These are phyloP conservation scores for Botrytis byssoidea DNA, from an alignment of 2,329 filamentous ascomycete species.

Conservation along the genomic window DNA sequence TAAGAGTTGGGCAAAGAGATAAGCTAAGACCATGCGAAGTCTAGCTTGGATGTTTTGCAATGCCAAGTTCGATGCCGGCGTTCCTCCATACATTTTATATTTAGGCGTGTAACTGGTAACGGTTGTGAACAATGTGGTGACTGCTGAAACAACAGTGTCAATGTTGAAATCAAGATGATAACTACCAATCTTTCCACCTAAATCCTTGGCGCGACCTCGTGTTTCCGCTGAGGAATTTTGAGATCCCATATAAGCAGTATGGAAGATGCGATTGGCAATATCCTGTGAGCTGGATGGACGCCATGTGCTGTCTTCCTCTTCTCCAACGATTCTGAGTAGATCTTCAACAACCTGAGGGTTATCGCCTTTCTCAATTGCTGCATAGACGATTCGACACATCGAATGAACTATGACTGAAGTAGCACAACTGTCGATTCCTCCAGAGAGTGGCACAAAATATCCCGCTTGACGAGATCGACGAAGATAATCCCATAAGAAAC, in stretches of 20 bases:
- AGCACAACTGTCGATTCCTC: slow-evolving; percentile 20
- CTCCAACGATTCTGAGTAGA: slow-evolving; percentile 52
- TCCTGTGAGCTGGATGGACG: slow-evolving; percentile 48
- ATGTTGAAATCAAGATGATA: slow-evolving; percentile 69
- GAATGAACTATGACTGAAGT: slow-evolving; percentile 20
- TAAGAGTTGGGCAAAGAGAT: slow-evolving; percentile 56
- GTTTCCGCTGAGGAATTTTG: slow-evolving; percentile 48
- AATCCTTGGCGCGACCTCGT: slow-evolving; percentile 60
- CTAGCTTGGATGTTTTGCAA: slow-evolving; percentile 65
- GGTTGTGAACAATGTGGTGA: slow-evolving; percentile 50
- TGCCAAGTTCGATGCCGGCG: slow-evolving; percentile 49
- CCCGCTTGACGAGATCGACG: slow-evolving; percentile 16
- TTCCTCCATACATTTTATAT: slow-evolving; percentile 60
- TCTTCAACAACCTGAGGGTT: slow-evolving; percentile 50
- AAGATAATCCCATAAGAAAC: slow-evolving; percentile 21
- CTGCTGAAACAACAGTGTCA: slow-evolving; percentile 25
- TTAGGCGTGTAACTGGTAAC: slow-evolving; percentile 59
- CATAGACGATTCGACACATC: slow-evolving; percentile 52
- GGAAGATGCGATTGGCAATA: slow-evolving; percentile 57
- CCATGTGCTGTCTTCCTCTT: slow-evolving; percentile 47
- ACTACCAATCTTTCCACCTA: slow-evolving; percentile 62
- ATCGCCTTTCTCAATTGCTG: slow-evolving; percentile 51
- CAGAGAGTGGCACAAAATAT: slow-evolving; percentile 21
- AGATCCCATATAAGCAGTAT: slow-evolving; percentile 44
- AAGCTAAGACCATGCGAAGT: slow-evolving; percentile 63